Evolutionary conservation across 1,139 yeast species (phyloP), one percentile per base, ranked within the genome.

Genomic region (Candida sojae): DNA sequence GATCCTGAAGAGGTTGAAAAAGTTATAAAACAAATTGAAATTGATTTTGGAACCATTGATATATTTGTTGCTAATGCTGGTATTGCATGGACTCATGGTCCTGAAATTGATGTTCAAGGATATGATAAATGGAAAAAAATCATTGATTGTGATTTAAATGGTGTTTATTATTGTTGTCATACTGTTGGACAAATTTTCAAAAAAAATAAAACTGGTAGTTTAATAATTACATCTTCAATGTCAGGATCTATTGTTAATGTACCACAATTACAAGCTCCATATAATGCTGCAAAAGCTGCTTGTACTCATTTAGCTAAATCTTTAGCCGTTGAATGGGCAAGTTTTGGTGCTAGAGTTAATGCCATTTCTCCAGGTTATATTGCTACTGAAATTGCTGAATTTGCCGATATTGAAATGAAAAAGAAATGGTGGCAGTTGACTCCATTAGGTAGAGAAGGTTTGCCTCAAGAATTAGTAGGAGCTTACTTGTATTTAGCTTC

Each of bases 51-150:
- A 36, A 82, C 83, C 52, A 84, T 90, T 57, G 97, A 90, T 63
- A 76, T 89, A 34, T 86, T 89, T 63, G 96, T 90, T 29, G 95
- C 96, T 60, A 90, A 90, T 66, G 97, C 97, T 25, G 97, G 97
- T 53, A 82, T 88, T 39, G 88, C 95, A 29, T 90, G 96, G 96
- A 79, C 84, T 34, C 80, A 82, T 26, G 96, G 96, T 25, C 76
- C 84, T 36, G 64, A 83, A 57, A 71, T 87, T 51, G 89, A 87
- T 48, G 80, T 75, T 23, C 72, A 74, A 53, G 76, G 73, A 37
- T 44, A 45, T 37, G 53, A 53, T 5, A 52, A 50, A 56, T 88
- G 91, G 91, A 71, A 83, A 55, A 80, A 79, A 60, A 83, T 88
- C 49, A 73, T 88, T 53, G 83, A 86, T 64, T 74, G 85, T 54